phyloP scores from a whole-genome alignment of 2,329 filamentous ascomycete species.

The Aspergillus unguis region DNA sequence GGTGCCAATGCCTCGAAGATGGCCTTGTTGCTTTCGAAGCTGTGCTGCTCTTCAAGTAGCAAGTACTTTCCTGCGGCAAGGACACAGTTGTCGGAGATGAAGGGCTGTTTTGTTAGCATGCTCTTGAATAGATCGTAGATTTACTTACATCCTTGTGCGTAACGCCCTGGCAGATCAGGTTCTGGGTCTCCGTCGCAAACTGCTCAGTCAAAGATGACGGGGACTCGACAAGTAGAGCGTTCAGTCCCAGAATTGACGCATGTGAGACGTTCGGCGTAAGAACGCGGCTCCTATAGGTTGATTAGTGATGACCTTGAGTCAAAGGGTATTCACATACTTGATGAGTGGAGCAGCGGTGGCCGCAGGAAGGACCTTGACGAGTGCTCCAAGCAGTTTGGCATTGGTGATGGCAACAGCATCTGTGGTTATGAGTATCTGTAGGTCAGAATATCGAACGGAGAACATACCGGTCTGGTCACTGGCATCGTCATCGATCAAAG shows the following conservation, averaged over 20 bases:
- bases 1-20: slow-evolving; percentile 75
- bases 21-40: slow-evolving; percentile 72
- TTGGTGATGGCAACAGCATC: slow-evolving; percentile 81
- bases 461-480: slow-evolving; percentile 65
- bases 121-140: background rate
- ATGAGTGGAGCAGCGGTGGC: slow-evolving; percentile 63
- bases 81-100: slow-evolving; percentile 82
- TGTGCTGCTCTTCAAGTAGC: slow-evolving; percentile 60
- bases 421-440: slow-evolving; percentile 12
- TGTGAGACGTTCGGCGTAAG: slow-evolving; percentile 71
- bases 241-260: slow-evolving; percentile 79
- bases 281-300: slow-evolving; percentile 65
- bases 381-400: slow-evolving; percentile 80
- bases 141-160: slow-evolving; percentile 66
- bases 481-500: slow-evolving; percentile 79
- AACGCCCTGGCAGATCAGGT: slow-evolving; percentile 78
- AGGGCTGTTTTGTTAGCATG: slow-evolving; percentile 53
- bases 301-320: slow-evolving; percentile 21
- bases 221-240: slow-evolving; percentile 81
- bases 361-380: slow-evolving; percentile 78
- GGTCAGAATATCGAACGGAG: background rate
- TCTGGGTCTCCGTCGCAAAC: slow-evolving; percentile 69
- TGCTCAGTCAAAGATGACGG: slow-evolving; percentile 65
- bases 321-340: slow-evolving; percentile 42
- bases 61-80: slow-evolving; percentile 89